Base-by-base conservation (phyloP, 495 filamentous ascomycete species). In the Aspergillus leporis region DNA sequence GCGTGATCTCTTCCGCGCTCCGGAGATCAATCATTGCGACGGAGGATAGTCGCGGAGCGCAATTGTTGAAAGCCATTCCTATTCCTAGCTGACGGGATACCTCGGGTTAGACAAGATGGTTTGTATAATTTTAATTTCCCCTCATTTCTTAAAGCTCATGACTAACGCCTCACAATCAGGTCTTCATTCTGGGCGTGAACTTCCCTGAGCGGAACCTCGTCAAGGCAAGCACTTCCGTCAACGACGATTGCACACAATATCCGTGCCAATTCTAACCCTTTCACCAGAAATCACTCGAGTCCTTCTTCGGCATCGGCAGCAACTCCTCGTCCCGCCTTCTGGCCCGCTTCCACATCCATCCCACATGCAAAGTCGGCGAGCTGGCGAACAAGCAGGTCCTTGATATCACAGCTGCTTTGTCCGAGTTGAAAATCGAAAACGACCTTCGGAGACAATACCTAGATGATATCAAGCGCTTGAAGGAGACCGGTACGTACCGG, bases 371-470 rank as follows among this genome's bases (percentile, higher is more conserved):
- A 68, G 78, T 97, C 54, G 86, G 88, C 68, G 78, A 82, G 3
- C 77, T 98, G 10, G 77, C 80, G 52, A 83, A 83, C 58, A 85
- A 89, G 68, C 89, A 89, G 59, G 76, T 95, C 59, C 83, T 87
- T 19, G 87, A 90, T 49, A 79, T 98, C 55, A 90, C 85, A n/a
- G 85, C 86, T 43, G 90, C 92, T 66, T 79, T 98, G 40, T 90
- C 93, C 7, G 87, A 85, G 12, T 92, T 98, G 92, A 95, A 87
- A 43, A 91, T 96, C 60, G 95, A 98, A 71, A 96, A 90, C 66
- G 93, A 98, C 63, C 78, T 96, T 58, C 78, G 85, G 68, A 80
- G 87, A 70, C 78, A 90, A 53, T 64, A 96, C 41, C 74, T 84
- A 63, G 91, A 96, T 31, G 90, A 98, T 67, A 96, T 98, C 64